These are phyloP conservation scores for Rhizoclosmatium globosum DNA, from an alignment of 192 early-diverging fungal species.

Conservation along the genomic window DNA sequence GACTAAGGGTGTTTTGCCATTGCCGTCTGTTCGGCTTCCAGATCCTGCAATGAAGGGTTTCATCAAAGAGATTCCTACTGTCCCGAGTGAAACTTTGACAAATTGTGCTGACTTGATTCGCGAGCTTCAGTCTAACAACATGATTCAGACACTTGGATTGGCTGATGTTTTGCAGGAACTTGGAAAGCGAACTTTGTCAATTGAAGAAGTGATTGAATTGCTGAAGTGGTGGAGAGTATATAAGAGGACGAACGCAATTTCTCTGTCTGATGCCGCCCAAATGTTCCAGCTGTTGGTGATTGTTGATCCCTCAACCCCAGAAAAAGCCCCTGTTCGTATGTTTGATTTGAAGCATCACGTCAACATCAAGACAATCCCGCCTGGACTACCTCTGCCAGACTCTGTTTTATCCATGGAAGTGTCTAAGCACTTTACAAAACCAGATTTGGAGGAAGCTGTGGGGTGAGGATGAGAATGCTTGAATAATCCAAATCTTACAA, in stretches of 20 bases:
- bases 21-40: constrained; percentile 66
- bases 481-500: not conserved
- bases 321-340: constrained; percentile 48
- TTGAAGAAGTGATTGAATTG: constrained; percentile 68
- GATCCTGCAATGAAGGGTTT: constrained; percentile 66
- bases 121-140: constrained; percentile 53
- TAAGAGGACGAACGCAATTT: constrained; percentile 43
- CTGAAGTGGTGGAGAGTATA: constrained; percentile 82
- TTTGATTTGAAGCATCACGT: constrained; percentile 63
- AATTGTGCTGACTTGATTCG: constrained; percentile 65
- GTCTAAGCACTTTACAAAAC: constrained; percentile 67
- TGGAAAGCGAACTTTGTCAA: constrained; percentile 57
- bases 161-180: constrained; percentile 76
- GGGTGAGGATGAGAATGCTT: constrained; percentile 1
- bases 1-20: constrained; percentile 65
- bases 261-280: constrained; percentile 36
- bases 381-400: constrained; percentile 66
- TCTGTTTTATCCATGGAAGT: constrained; percentile 69
- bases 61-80: constrained; percentile 69
- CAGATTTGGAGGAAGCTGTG: constrained; percentile 55
- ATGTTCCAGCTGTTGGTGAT: constrained; percentile 63
- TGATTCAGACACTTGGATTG: constrained; percentile 62
- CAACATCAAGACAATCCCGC: constrained; percentile 73
- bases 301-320: constrained; percentile 39
- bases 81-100: constrained; percentile 59